Conservation (phyloP, 768 basidiomycete species). For the Macrolepiota albuminosa region DNA sequence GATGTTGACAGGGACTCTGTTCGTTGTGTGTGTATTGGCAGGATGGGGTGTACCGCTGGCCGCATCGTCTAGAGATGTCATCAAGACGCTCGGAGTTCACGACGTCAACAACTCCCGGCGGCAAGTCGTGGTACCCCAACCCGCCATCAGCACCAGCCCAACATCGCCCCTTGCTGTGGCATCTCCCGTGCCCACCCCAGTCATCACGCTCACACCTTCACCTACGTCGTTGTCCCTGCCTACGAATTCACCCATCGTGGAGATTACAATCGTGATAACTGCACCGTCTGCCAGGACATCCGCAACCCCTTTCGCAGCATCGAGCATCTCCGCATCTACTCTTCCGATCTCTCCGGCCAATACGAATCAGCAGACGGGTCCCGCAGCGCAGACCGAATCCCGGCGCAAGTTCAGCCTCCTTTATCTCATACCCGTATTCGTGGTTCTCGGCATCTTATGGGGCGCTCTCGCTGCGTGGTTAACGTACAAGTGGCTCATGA, state of each 20-base stretch:
- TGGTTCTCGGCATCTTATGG: slow-evolving; percentile 25
- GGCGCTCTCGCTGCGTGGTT: slow-evolving; percentile 30
- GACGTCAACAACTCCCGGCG: slow-evolving; percentile 11
- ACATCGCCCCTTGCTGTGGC: background rate
- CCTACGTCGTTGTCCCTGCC: background rate
- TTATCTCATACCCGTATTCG: slow-evolving; percentile 28
- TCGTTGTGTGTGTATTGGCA: slow-evolving; percentile 6
- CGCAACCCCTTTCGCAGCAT: background rate
- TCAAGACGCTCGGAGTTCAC: slow-evolving; percentile 2
- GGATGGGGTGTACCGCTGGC: slow-evolving; percentile 6
- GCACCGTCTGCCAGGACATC: background rate
- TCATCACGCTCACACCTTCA: background rate
- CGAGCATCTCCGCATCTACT: slow-evolving; percentile 9
- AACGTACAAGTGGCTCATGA: slow-evolving; percentile 28
- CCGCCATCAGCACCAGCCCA: background rate
- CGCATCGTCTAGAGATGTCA: background rate
- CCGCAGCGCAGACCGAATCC: slow-evolving; percentile 2
- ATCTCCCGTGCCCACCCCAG: background rate
- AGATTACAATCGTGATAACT: background rate
- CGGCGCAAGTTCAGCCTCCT: slow-evolving; percentile 9
- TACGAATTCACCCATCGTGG: slow-evolving; percentile 3
- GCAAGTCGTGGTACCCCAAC: slow-evolving; percentile 3
- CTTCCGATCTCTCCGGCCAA: background rate
- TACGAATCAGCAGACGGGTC: background rate
- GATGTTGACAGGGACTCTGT: slow-evolving; percentile 4